Evolutionary conservation across 768 basidiomycete genomes (phyloP).

Genomic region (Calocera cornea): DNA sequence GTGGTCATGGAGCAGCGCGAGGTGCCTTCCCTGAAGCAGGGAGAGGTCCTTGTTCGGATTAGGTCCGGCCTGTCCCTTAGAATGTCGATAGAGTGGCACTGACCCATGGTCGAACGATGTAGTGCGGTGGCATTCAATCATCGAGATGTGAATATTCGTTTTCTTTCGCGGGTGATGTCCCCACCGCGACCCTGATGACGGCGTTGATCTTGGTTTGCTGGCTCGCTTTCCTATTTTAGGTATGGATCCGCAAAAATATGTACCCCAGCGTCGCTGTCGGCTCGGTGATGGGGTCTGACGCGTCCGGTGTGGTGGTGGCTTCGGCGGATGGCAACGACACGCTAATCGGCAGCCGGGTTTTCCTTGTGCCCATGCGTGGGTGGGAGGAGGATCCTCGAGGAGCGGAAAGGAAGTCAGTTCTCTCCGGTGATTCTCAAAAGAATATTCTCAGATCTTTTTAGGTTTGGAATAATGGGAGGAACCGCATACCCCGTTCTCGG

Average conservation of each 20-base stretch:
- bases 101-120: slow-evolving; percentile 8
- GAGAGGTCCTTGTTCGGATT: slow-evolving; percentile 54
- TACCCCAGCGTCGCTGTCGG: slow-evolving; percentile 53
- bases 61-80: slow-evolving; percentile 16
- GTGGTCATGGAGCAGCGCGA: slow-evolving; percentile 38
- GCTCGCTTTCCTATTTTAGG: slow-evolving; percentile 26
- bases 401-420: slow-evolving; percentile 48
- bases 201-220: not conserved
- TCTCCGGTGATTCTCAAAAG: not conserved
- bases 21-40: slow-evolving; percentile 38
- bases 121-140: slow-evolving; percentile 63
- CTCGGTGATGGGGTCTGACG: slow-evolving; percentile 55
- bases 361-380: slow-evolving; percentile 63
- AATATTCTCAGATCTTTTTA: slow-evolving; percentile 16
- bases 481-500: slow-evolving; percentile 41
- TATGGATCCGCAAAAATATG: slow-evolving; percentile 57
- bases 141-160: slow-evolving; percentile 36
- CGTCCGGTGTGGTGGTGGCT: slow-evolving; percentile 59
- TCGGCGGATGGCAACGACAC: slow-evolving; percentile 40
- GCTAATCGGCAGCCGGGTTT: slow-evolving; percentile 51
- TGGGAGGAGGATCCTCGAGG: slow-evolving; percentile 53
- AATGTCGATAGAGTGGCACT: not conserved
- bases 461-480: slow-evolving; percentile 58
- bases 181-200: not conserved
- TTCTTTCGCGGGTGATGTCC: not conserved